A percentile compares a stretch with the other conserved stretches of the same genome.
Evolutionary conservation across 371 early-diverging fungal species (phyloP).

Genomic region (Lichtheimia ramosa): DNA sequence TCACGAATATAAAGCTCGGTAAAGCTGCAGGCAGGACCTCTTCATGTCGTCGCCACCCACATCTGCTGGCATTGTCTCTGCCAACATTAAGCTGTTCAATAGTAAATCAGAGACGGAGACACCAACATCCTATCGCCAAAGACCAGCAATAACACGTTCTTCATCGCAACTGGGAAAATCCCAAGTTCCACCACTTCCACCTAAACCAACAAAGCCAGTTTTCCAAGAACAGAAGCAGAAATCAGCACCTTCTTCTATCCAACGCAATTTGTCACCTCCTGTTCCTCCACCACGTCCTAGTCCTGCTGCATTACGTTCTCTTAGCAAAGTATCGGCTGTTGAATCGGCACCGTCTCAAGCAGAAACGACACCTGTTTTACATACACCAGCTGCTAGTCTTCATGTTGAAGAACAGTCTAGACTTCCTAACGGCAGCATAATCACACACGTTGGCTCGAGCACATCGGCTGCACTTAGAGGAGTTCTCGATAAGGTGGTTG

Average conservation of each 20-base stretch:
- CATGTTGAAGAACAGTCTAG: neutral
- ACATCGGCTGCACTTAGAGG: conserved; percentile 56
- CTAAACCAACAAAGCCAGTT: neutral
- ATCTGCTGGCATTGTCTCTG: conserved; percentile 26
- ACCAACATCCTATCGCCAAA: conserved; percentile 1
- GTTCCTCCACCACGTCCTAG: conserved; percentile 17
- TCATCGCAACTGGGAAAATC: conserved; percentile 5
- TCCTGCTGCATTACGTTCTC: conserved; percentile 10
- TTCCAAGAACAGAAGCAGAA: neutral
- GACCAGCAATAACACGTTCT: conserved; percentile 1
- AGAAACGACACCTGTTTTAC: neutral
- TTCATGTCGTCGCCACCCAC: conserved; percentile 20
- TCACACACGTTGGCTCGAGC: conserved; percentile 21
- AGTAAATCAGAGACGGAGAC: conserved; percentile 19
- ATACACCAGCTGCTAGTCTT: neutral
- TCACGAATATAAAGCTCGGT: too few species aligned
- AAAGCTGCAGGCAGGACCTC: too few species aligned
- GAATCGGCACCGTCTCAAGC: neutral
- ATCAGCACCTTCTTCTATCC: neutral
- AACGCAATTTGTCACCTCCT: conserved; percentile 5
- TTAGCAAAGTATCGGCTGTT: conserved; percentile 2
- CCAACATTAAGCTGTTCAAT: conserved; percentile 27
- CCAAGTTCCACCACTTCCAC: conserved; percentile 2
- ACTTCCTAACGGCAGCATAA: conserved; percentile 12
- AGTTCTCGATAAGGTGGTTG: conserved; percentile 66